Evolutionary conservation across 2,329 filamentous ascomycete species (phyloP), one percentile per base, ranked within the genome.

Genomic region (Diaporthe capsici): DNA sequence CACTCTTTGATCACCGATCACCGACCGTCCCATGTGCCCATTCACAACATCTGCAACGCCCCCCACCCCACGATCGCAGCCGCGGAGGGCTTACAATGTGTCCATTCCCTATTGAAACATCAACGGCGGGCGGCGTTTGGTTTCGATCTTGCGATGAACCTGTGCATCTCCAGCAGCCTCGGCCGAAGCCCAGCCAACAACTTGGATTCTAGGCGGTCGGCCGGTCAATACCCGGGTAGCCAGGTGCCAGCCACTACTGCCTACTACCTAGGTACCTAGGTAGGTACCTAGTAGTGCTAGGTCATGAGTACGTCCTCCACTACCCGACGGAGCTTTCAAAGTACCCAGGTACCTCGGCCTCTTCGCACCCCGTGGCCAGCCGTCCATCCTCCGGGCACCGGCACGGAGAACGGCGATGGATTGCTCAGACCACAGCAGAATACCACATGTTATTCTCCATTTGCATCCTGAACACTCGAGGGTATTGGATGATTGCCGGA

Each of bases 1-100:
- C 65, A 68, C 47, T 53, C 65, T 68, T 53, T 68, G 47, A 39
- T 68, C 65, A 53, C 34, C n/a, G 47, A 39, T 42, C 47, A 15
- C 34, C 47, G 28, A 53, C 63, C 47, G 63, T 68, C 65, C 65
- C 65, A 47, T 65, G 31, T 39, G 44, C 47, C 28, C 60, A 37
- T n/a, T 47, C 60, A 31, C 22, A 10, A 12, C n/a, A 37, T 31
- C 34, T 9, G 22, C 20, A 15, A 51, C 31, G 47, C 9, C 20
- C 17, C 10, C 9, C 25, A 17, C 10, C 25, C 34, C 49, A 39
- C 44, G 44, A 17, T 49, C 22, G 5, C 57, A 37, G 22, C 22
- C 25, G 60, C 39, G 60, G 25, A 65, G 39, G 7, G 13, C 15
- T 6, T 12, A 53, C 44, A 67, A 37, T 37, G 17, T 37, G 20